These are phyloP conservation scores for Coniochaeta prunicola DNA, from an alignment of 2,329 filamentous ascomycete species.

Conservation along the genomic window DNA sequence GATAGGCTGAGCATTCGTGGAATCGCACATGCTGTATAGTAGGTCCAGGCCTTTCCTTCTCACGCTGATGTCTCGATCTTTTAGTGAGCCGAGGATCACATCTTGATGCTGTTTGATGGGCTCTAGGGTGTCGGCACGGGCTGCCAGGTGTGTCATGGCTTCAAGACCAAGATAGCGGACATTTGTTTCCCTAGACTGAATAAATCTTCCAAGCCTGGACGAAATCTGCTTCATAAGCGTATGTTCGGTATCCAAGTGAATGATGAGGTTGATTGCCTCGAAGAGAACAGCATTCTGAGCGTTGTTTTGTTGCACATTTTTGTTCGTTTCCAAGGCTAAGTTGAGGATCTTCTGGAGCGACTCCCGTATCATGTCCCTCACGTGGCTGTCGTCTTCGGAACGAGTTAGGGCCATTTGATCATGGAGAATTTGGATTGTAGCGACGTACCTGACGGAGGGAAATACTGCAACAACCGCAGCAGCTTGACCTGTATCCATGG, in stretches of 20 bases:
- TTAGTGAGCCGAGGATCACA: slow-evolving; percentile 88
- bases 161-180: slow-evolving; percentile 93
- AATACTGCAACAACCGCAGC: slow-evolving; percentile 86
- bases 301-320: slow-evolving; percentile 99
- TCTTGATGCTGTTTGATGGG: slow-evolving; percentile 98
- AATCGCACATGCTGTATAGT: slow-evolving; percentile 99
- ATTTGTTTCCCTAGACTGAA: slow-evolving; percentile 94
- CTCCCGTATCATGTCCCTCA: slow-evolving; percentile 85
- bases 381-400: slow-evolving; percentile 73
- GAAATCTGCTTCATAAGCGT: slow-evolving; percentile 96
- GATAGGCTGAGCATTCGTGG: slow-evolving; percentile 86
- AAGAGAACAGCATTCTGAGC: slow-evolving; percentile 97
- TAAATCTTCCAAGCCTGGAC: slow-evolving; percentile 83
- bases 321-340: slow-evolving; percentile 84
- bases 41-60: slow-evolving; percentile 91
- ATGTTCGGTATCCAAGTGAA: slow-evolving; percentile 92
- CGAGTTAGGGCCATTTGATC: slow-evolving; percentile 4
- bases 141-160: slow-evolving; percentile 96
- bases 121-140: slow-evolving; percentile 85
- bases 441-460: slow-evolving; percentile 75
- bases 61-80: slow-evolving; percentile 95
- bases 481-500: slow-evolving; percentile 98
- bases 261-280: slow-evolving; percentile 97
- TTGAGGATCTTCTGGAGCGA: slow-evolving; percentile 88
- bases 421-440: background rate